phyloP scores from a whole-genome alignment of 2,329 filamentous ascomycete genomes.

The Alternaria brassicae region DNA sequence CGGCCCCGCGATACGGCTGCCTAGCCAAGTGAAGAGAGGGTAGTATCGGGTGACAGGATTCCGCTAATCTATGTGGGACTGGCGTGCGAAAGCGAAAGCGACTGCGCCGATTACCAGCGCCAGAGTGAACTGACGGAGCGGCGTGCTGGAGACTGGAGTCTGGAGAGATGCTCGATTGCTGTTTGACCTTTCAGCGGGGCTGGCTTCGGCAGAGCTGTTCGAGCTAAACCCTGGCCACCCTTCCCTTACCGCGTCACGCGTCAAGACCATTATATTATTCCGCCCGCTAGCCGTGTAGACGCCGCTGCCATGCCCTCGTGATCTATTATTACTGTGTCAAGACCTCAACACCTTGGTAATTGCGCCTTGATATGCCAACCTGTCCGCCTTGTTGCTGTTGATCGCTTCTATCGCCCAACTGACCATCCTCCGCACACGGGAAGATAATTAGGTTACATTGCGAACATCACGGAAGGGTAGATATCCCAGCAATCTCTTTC shows the following conservation, averaged over 20 bases:
- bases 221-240: slow-evolving; percentile 8
- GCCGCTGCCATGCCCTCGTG: slow-evolving; percentile 5
- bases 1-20: slow-evolving; percentile 30
- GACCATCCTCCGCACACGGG: too few relatives aligned
- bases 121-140: slow-evolving; percentile 21
- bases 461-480: too few relatives aligned
- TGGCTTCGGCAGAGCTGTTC: slow-evolving; percentile 21
- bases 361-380: too few relatives aligned
- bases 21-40: slow-evolving; percentile 30
- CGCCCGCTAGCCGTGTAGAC: slow-evolving; percentile 9
- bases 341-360: not conserved
- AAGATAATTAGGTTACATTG: too few relatives aligned
- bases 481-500: not conserved
- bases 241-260: slow-evolving; percentile 22
- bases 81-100: slow-evolving; percentile 17
- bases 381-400: too few relatives aligned
- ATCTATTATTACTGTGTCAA: not conserved
- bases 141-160: slow-evolving; percentile 13
- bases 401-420: too few relatives aligned
- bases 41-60: slow-evolving; percentile 9
- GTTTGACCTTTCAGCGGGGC: slow-evolving; percentile 28
- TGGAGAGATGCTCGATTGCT: slow-evolving; percentile 16
- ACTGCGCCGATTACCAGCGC: slow-evolving; percentile 23
- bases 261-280: slow-evolving; percentile 21
- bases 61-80: slow-evolving; percentile 12